phyloP scores from a whole-genome alignment of 495 filamentous ascomycete genomes.

The Xylaria scruposa region DNA sequence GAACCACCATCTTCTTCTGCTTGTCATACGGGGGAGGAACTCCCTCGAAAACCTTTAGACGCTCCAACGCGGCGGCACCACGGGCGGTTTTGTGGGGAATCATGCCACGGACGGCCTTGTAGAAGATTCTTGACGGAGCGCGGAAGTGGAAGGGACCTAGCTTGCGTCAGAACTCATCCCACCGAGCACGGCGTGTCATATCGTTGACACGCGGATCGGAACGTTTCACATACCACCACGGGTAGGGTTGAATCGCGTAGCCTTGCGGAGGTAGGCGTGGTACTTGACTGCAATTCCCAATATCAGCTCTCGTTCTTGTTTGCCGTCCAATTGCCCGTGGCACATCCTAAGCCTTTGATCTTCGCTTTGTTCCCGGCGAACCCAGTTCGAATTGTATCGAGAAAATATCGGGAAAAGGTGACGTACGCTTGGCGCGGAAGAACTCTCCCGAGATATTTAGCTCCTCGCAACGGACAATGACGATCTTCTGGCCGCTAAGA shows the following conservation, averaged over 20 bases:
- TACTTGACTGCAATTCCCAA: conserved; percentile 84
- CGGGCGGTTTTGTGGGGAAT: conserved; percentile 99
- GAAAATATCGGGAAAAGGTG: conserved; percentile 31
- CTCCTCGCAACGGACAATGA: conserved; percentile 96
- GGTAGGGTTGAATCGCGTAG: conserved; percentile 98
- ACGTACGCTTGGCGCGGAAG: conserved; percentile 99
- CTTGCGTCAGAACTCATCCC: conserved; percentile 46
- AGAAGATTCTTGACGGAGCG: conserved; percentile 97
- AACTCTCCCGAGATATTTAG: conserved; percentile 99
- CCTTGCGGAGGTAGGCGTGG: conserved; percentile 99
- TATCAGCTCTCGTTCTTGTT: conserved; percentile 39
- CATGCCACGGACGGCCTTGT: conserved; percentile 99
- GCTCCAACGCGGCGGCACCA: conserved; percentile 93
- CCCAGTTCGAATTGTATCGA: conserved; percentile 4
- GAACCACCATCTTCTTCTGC: conserved; percentile 99
- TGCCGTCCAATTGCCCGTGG: neutral
- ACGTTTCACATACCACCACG: conserved; percentile 77
- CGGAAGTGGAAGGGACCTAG: conserved; percentile 99
- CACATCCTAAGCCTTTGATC: conserved; percentile 21
- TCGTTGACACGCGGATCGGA: conserved; percentile 25
- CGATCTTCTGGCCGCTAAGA: conserved; percentile 99
- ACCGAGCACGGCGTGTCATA: conserved; percentile 14
- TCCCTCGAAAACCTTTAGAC: conserved; percentile 99
- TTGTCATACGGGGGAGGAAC: conserved; percentile 98
- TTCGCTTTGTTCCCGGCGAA: neutral